Percentiles rank a stretch among this genome's conserved stretches.
Conservation (phyloP, 257 asterid genomes). For the Coffea canephora region DNA sequence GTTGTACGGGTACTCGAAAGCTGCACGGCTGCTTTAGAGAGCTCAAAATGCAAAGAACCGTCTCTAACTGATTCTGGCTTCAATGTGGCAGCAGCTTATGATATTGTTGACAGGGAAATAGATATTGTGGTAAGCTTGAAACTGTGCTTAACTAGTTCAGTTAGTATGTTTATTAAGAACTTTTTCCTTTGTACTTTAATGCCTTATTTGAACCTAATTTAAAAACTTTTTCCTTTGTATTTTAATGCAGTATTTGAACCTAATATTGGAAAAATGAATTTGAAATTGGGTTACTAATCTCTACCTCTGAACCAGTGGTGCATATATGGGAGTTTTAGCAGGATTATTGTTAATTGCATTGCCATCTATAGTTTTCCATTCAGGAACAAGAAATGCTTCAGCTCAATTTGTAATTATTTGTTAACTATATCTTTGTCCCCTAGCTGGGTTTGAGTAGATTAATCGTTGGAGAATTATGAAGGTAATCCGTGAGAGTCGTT, state of each 20-base stretch:
- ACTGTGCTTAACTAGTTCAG: slow-evolving; percentile 10
- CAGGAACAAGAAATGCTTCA: not conserved
- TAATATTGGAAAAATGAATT: not conserved
- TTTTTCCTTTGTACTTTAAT: not conserved
- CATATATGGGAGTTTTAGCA: not conserved
- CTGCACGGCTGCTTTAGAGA: slow-evolving; percentile 51
- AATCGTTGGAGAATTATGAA: not conserved
- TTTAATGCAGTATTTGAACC: not conserved
- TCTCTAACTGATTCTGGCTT: too few species aligned
- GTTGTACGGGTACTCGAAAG: slow-evolving; percentile 63
- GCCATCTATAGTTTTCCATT: not conserved
- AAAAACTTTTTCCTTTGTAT: too few species aligned
- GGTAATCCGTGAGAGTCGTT: not conserved
- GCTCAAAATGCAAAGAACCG: too few species aligned
- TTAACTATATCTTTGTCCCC: not conserved
- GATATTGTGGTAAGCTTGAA: slow-evolving; percentile 46
- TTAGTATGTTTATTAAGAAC: not conserved
- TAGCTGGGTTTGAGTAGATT: not conserved
- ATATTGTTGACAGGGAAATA: slow-evolving; percentile 34
- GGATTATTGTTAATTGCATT: not conserved
- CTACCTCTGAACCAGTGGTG: not conserved
- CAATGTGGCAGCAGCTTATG: slow-evolving; percentile 26
- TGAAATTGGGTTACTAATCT: not conserved
- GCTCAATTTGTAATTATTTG: not conserved
- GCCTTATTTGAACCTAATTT: not conserved